phyloP scores from a whole-genome alignment of 129 eudicot species.

The Smallanthus sonchifolius region DNA sequence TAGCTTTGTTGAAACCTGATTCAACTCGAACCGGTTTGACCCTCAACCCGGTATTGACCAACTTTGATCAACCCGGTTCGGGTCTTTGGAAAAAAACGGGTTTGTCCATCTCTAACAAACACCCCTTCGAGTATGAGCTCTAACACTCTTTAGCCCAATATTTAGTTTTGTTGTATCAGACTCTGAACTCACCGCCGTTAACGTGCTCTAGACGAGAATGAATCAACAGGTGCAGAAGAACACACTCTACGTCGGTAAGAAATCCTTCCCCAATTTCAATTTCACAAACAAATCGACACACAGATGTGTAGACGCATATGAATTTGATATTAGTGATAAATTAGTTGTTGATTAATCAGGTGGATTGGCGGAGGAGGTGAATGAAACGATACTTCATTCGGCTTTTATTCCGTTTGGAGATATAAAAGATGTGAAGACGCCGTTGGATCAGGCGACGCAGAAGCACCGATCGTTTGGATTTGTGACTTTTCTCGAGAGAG shows the following conservation, averaged over 20 bases:
- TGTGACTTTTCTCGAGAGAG: conserved; percentile 83
- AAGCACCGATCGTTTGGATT: conserved; percentile 93
- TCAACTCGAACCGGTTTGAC: too few relatives aligned
- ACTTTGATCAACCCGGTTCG: too few relatives aligned
- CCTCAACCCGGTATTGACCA: neutral
- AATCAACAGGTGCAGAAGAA: conserved; percentile 85
- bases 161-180: neutral
- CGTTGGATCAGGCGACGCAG: conserved; percentile 94
- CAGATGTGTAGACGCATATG: neutral
- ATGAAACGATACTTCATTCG: conserved; percentile 83
- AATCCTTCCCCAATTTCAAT: neutral
- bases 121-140: neutral
- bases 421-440: conserved; percentile 93
- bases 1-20: too few relatives aligned
- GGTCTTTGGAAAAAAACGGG: neutral
- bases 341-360: conserved; percentile 32
- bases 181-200: neutral
- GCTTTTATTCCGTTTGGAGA: conserved; percentile 98
- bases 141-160: neutral
- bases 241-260: conserved; percentile 84
- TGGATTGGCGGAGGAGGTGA: conserved; percentile 93
- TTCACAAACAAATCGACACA: neutral
- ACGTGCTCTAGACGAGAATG: conserved; percentile 23
- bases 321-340: neutral
- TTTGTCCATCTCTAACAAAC: neutral